These are phyloP conservation scores for Gnomoniopsis smithogilvyi DNA, from an alignment of 2,329 filamentous ascomycete genomes.

Conservation along the genomic window DNA sequence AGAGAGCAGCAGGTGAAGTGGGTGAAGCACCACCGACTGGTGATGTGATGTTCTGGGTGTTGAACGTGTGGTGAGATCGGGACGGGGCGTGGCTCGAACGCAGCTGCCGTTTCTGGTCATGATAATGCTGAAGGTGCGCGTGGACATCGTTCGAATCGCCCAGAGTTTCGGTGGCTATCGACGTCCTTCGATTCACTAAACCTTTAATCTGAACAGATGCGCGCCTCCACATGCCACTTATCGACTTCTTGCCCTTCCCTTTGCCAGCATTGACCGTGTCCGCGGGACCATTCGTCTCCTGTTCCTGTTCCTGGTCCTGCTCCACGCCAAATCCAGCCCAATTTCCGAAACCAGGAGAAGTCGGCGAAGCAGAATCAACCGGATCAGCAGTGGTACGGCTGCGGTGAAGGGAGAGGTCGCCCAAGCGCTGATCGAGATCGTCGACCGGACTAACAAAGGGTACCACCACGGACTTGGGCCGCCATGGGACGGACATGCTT, in stretches of 20 bases:
- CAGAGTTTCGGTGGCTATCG: conserved; percentile 27
- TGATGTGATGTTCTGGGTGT: conserved; percentile 16
- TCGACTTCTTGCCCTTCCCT: conserved; percentile 15
- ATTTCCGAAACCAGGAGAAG: background rate
- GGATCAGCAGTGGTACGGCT: conserved; percentile 21
- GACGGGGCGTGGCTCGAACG: conserved; percentile 14
- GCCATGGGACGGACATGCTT: conserved; percentile 49
- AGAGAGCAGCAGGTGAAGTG: conserved; percentile 10
- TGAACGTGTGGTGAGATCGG: conserved; percentile 8
- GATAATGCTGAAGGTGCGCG: conserved; percentile 16
- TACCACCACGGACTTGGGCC: conserved; percentile 41
- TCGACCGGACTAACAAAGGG: conserved; percentile 32
- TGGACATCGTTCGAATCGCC: conserved; percentile 21
- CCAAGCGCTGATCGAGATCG: conserved; percentile 24
- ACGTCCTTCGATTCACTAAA: conserved; percentile 48
- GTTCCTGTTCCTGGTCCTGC: background rate
- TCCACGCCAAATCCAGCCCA: background rate
- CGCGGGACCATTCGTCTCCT: background rate
- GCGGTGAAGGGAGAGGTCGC: conserved; percentile 26
- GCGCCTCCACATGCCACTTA: conserved; percentile 52
- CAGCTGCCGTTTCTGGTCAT: conserved; percentile 4
- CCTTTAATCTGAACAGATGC: conserved; percentile 54
- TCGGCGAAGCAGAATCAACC: background rate
- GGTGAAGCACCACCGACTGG: background rate
- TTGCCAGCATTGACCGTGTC: background rate